Conservation (phyloP, 2,329 filamentous ascomycete species). For the Leptographium radiaticola region DNA sequence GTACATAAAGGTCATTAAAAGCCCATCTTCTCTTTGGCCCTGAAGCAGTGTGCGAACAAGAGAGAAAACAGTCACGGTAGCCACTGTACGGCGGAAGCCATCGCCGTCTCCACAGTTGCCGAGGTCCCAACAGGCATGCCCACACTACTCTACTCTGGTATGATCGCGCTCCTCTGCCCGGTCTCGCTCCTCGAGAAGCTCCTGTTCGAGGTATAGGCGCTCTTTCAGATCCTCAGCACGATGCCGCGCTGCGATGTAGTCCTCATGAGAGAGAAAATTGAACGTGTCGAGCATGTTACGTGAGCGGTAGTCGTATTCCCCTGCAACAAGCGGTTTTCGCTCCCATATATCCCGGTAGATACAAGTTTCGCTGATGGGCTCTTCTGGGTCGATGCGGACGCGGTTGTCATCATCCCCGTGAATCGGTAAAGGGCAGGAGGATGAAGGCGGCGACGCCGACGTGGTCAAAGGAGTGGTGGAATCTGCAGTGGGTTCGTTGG, state of each 20-base stretch:
- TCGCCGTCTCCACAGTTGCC: too few species aligned
- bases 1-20: too few species aligned
- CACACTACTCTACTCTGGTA: too few species aligned
- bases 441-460: neutral
- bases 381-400: conserved; percentile 14
- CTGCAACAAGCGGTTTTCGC: conserved; percentile 2
- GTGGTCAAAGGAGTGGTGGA: neutral
- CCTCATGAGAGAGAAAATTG: neutral
- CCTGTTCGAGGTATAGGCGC: too few species aligned
- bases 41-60: too few species aligned
- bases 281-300: neutral
- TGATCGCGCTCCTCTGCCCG: too few species aligned
- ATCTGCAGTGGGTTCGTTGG: neutral
- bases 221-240: neutral
- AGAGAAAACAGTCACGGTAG: too few species aligned
- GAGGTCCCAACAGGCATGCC: too few species aligned
- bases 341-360: too few species aligned
- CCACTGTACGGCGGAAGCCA: too few species aligned
- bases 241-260: neutral
- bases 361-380: conserved; percentile 14
- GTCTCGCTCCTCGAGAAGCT: too few species aligned
- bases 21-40: too few species aligned
- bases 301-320: neutral
- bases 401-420: conserved; percentile 8
- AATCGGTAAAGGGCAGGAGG: conserved; percentile 8